These are phyloP conservation scores for Schizophyllum amplum DNA, from an alignment of 1,284 basidiomycete genomes.

Conservation along the genomic window DNA sequence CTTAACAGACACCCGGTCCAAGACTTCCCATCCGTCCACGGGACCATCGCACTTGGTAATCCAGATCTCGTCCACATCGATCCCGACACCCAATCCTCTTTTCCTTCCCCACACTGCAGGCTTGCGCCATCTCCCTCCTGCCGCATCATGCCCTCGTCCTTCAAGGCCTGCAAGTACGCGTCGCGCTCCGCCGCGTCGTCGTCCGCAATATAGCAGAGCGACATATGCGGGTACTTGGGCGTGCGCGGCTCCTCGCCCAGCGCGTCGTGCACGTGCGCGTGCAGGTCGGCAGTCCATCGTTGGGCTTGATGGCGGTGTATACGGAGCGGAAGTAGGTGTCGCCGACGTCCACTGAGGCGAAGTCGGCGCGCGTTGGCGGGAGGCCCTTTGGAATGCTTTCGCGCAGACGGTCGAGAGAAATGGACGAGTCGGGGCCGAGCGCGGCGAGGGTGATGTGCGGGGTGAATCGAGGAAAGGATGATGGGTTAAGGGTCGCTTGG, in stretches of 20 bases:
- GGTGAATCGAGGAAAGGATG: conserved; percentile 50
- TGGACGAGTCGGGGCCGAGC: conserved; percentile 27
- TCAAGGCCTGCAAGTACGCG: conserved; percentile 28
- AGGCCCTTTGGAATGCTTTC: conserved; percentile 30
- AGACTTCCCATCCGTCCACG: conserved; percentile 49
- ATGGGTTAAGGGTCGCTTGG: conserved; percentile 12
- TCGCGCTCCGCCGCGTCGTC: conserved; percentile 38
- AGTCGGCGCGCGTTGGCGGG: conserved; percentile 30
- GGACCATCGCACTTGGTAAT: conserved; percentile 53
- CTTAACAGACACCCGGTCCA: background rate
- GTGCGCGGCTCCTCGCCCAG: conserved; percentile 37
- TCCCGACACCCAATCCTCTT: conserved; percentile 29
- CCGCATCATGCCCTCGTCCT: conserved; percentile 25
- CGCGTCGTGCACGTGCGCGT: conserved; percentile 33
- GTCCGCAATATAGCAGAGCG: conserved; percentile 61
- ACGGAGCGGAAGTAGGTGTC: conserved; percentile 64
- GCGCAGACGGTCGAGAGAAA: conserved; percentile 25
- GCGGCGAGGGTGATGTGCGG: conserved; percentile 67
- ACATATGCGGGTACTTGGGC: conserved; percentile 59
- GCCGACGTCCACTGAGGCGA: conserved; percentile 46
- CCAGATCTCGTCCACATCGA: conserved; percentile 56
- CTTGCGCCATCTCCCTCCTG: conserved; percentile 18
- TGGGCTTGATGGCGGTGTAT: conserved; percentile 42
- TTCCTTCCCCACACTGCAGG: conserved; percentile 24
- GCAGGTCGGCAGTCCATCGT: conserved; percentile 40